Percentiles rank a stretch among this genome's conserved stretches.
These are phyloP conservation scores for Corchorus olitorius DNA, from an alignment of 345 rosid genomes.

Conservation along the genomic window DNA sequence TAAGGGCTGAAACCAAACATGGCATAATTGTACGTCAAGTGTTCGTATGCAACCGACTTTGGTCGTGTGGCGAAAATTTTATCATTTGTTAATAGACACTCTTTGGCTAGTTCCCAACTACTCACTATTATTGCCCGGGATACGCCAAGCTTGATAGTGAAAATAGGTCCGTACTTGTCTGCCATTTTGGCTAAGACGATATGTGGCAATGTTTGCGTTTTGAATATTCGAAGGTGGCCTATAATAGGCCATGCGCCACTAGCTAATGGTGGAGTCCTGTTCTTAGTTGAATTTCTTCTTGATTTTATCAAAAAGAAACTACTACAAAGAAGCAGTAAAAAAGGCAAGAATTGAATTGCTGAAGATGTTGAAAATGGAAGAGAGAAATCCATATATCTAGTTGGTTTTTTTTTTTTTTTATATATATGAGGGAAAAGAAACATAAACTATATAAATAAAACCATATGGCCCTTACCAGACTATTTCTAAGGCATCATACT, in stretches of 20 bases:
- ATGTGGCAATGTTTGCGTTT: conserved; percentile 19
- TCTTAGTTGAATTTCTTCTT: background rate
- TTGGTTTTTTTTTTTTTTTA: too few relatives aligned
- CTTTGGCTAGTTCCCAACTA: conserved; percentile 27
- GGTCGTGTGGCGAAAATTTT: conserved; percentile 29
- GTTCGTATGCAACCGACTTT: conserved; percentile 20
- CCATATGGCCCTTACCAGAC: too few relatives aligned
- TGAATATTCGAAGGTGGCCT: conserved; percentile 41
- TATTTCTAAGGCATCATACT: too few relatives aligned
- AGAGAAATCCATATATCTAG: too few relatives aligned
- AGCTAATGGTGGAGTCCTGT: conserved; percentile 20
- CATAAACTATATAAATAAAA: too few relatives aligned
- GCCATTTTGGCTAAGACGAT: conserved; percentile 24
- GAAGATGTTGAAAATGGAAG: too few relatives aligned
- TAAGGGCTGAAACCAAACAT: conserved; percentile 34
- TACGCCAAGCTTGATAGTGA: conserved; percentile 29
- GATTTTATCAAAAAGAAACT: too few relatives aligned
- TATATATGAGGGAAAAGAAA: too few relatives aligned
- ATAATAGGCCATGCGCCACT: conserved; percentile 28
- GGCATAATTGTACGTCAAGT: conserved; percentile 30
- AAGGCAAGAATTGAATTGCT: too few relatives aligned
- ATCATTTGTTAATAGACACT: conserved; percentile 34
- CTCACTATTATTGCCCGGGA: conserved; percentile 32
- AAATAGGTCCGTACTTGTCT: conserved; percentile 33
- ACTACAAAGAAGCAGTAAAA: too few relatives aligned